Evolutionary conservation across 164 flowering plant genomes (phyloP), one percentile per base, ranked within the genome.

Genomic region (Vitis riparia): DNA sequence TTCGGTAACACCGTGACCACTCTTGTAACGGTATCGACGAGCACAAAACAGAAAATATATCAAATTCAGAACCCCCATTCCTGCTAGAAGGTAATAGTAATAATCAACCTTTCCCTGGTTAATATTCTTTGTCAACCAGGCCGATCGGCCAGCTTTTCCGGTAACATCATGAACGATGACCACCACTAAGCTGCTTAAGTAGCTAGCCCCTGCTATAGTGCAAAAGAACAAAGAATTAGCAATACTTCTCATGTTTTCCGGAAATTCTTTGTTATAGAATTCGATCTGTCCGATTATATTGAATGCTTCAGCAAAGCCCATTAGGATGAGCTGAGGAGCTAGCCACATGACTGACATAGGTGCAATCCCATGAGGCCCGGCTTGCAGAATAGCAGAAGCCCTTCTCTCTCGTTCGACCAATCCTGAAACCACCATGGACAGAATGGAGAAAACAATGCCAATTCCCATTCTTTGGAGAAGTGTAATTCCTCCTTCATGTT

Each of bases 241-340:
- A 9, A 88, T 55, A 66, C 91, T 93, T 32, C 76, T 75, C 96
- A 91, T 87, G 68, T 85, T 80, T 51, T 93, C 98, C 0, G 97
- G 98, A 51, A 90, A 87, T 73, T 93, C 82, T 68, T 78, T 82
- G 82, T 93, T 84, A 79, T 79, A 90, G 53, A 91, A 88, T 76
- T 93, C 97, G 1, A 91, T 84, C 64, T 83, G 94, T 3, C 89
- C 98, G 5, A 93, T 81, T 2, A 78, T 64, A 19, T 77, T 89
- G 71, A 93, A 93, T 1, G 91, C 91, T 77, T 93, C 97, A 1
- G 84, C 84, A 1, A 93, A 73, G 0, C 95, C 95, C 85, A 87
- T 76, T 11, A 90, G 69, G 1, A 83, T 51, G 2, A 90, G 84
- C 63, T 91, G 98, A 5, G 97, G 98, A 1, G 87, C 82, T 1